Percentiles rank a stretch among this genome's conserved stretches.
Evolutionary conservation across 176 grass and related monocot species (phyloP).

Genomic region (Oryza coarctata): DNA sequence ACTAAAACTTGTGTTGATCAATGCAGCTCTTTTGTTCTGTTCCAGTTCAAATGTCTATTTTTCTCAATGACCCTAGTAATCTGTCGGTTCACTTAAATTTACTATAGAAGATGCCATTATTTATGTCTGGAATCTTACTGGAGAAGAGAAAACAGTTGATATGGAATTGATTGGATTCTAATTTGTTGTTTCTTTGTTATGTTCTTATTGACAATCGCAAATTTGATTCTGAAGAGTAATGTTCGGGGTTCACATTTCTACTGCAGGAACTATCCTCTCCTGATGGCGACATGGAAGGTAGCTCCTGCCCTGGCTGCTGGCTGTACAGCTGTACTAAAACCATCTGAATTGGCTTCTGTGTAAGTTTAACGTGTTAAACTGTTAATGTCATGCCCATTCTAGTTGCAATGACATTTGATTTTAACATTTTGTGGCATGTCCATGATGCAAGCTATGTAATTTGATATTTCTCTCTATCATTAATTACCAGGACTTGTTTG

Average conservation of each 20-base stretch:
- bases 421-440: conserved; percentile 19
- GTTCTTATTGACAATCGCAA: neutral
- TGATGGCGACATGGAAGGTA: conserved; percentile 99
- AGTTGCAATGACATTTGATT: conserved; percentile 11
- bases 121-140: neutral
- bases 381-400: conserved; percentile 6
- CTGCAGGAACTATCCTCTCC: conserved; percentile 92
- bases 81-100: conserved; percentile 13
- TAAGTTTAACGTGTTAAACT: conserved; percentile 49
- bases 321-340: conserved; percentile 95
- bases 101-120: neutral
- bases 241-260: neutral
- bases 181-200: neutral
- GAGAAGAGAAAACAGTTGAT: neutral
- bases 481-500: conserved; percentile 85
- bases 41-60: neutral
- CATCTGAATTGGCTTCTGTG: conserved; percentile 89
- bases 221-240: conserved; percentile 12
- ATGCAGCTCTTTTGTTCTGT: neutral
- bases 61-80: neutral
- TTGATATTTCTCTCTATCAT: conserved; percentile 18
- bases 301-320: conserved; percentile 98
- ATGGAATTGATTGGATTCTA: conserved; percentile 11
- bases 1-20: neutral
- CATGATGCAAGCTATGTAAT: conserved; percentile 12